These are phyloP conservation scores for Phialemonium atrogriseum DNA, from an alignment of 2,329 filamentous ascomycete genomes.

Conservation along the genomic window DNA sequence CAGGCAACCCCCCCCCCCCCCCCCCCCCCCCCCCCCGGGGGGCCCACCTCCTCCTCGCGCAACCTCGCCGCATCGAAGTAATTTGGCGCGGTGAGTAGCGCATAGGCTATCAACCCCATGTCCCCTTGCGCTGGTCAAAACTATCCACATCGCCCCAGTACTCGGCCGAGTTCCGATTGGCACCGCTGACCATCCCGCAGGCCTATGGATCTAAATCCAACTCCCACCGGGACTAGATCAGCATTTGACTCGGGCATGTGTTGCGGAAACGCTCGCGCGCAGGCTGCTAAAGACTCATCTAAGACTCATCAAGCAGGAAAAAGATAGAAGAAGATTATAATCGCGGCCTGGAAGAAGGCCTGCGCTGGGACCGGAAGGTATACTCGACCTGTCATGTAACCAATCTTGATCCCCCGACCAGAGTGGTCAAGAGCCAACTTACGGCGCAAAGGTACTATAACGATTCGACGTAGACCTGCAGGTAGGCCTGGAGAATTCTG, in stretches of 20 bases:
- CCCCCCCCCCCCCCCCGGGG: too few species aligned
- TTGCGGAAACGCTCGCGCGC: conserved; percentile 29
- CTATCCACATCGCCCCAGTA: conserved; percentile 38
- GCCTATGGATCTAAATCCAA: too few species aligned
- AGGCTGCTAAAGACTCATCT: conserved; percentile 31
- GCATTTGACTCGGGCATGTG: too few species aligned
- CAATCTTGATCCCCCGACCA: conserved; percentile 36
- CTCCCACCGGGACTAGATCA: too few species aligned
- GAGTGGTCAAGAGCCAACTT: conserved; percentile 31
- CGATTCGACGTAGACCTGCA: conserved; percentile 40
- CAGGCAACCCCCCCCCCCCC: too few species aligned
- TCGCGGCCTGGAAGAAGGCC: conserved; percentile 3
- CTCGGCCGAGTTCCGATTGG: too few species aligned
- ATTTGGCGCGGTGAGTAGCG: conserved; percentile 32
- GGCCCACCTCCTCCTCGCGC: conserved; percentile 24
- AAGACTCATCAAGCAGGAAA: too few species aligned
- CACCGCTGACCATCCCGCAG: too few species aligned
- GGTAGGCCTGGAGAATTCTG: conserved; percentile 43
- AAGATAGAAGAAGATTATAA: conserved; percentile 19
- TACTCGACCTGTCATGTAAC: conserved; percentile 38
- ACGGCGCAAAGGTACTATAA: conserved; percentile 40
- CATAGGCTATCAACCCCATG: conserved; percentile 39
- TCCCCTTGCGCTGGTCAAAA: conserved; percentile 43
- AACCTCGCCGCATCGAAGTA: conserved; percentile 23
- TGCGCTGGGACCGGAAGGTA: conserved; percentile 8